Evolutionary conservation across 768 basidiomycete species (phyloP).

Genomic region (Russula griseocarnosa): DNA sequence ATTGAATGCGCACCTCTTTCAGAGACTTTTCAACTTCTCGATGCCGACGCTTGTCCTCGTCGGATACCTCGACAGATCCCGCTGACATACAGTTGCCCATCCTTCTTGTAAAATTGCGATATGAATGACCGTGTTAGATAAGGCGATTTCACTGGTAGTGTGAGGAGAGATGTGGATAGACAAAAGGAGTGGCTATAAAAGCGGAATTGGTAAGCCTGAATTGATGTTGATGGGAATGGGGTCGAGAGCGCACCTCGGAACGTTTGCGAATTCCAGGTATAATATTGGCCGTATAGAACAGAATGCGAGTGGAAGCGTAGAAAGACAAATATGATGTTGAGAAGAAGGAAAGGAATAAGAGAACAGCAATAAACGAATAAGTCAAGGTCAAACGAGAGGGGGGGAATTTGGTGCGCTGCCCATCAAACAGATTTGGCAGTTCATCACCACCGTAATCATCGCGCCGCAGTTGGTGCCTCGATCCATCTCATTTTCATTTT

Average conservation of each 20-base stretch:
- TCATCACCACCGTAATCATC: not conserved
- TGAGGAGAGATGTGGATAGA: constrained; percentile 5
- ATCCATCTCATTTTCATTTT: not conserved
- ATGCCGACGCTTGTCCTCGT: constrained; percentile 64
- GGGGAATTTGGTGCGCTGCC: not conserved
- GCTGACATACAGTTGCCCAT: constrained; percentile 36
- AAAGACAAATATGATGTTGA: constrained; percentile 3
- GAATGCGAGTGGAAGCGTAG: not conserved
- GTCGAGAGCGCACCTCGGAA: not conserved
- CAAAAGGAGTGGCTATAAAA: constrained; percentile 5
- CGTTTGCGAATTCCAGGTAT: not conserved
- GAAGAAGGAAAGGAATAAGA: constrained; percentile 13
- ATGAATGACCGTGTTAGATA: constrained; percentile 1
- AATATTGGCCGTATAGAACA: not conserved
- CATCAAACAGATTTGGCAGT: constrained; percentile 1
- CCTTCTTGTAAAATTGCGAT: not conserved
- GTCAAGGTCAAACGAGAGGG: not conserved
- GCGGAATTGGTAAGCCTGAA: not conserved
- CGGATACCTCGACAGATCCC: constrained; percentile 68
- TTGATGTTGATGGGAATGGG: not conserved
- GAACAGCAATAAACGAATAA: not conserved
- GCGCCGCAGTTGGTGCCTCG: not conserved
- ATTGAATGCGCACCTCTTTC: constrained; percentile 54
- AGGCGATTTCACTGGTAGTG: not conserved
- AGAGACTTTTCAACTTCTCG: constrained; percentile 72